Base-by-base conservation (phyloP, 2,329 filamentous ascomycete genomes). In the Rhinocladiella similis region DNA sequence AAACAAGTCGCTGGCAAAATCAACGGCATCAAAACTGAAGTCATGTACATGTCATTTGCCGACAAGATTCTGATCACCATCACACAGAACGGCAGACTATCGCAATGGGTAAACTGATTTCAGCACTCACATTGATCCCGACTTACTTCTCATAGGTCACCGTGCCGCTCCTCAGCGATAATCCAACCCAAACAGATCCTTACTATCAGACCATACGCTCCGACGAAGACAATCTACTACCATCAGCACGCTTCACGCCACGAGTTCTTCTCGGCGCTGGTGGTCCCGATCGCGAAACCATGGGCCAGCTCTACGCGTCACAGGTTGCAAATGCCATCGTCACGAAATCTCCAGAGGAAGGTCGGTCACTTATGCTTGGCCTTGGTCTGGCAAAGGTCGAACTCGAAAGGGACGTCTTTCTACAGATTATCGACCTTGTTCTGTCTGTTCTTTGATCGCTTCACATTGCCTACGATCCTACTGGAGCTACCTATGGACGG, bases 41-140 rank as follows among this genome's bases (percentile, higher is more conserved):
- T 90, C 33, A 86, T 84, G 38, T 81, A 81, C 10, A 78, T 91
- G 52, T 84, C 80, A 66, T 97, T 97, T 73, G 81, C 86, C 7
- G 94, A 97, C 80, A 96, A 91, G 73, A 91, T 99, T 66, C 76
- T 99, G 66, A 78, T 99, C 61, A 97, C 91, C 1, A 82, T 97
- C 57, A 90, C 89, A 0, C 94, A 97, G 75, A 83, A 87, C 59
- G 93, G 92, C 5, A 83, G 87, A 57, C 76, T 97, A 46, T 89
- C 90, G 18, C 94, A 97, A 80, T 99, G 94, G 94, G 91, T 97
- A 78, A 41, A 16, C 5, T 13, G 18, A 41, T 19, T 6, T 16
- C n/a, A 41, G 38, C 38, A 41, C 18, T 41, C n/a, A 5, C 47
- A 13, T 19, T 25, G 7, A 13, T 33, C 9, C 16, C 29, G 68